These are phyloP conservation scores for Theileria equi DNA, from an alignment of 169 alveolate genomes.

Conservation along the genomic window DNA sequence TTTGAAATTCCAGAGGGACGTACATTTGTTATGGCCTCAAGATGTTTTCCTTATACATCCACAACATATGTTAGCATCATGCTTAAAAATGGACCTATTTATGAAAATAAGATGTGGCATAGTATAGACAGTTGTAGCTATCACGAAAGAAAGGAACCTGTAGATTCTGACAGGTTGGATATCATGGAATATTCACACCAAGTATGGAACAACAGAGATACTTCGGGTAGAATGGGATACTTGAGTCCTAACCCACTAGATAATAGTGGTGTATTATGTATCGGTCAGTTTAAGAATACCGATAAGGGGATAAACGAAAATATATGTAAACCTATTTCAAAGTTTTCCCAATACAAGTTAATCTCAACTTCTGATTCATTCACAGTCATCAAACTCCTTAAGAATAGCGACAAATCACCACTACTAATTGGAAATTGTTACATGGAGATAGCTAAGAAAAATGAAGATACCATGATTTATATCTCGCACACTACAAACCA, in stretches of 20 bases:
- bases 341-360: slow-evolving; percentile 27
- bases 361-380: slow-evolving; percentile 1
- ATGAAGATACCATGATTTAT: slow-evolving; percentile 29
- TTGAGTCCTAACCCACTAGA: not conserved
- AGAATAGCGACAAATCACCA: slow-evolving; percentile 2
- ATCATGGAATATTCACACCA: not conserved
- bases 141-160: slow-evolving; percentile 7
- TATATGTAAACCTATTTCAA: slow-evolving; percentile 23
- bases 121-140: slow-evolving; percentile 8
- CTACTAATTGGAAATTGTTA: slow-evolving; percentile 18
- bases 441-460: slow-evolving; percentile 12
- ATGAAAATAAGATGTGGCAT: slow-evolving; percentile 2
- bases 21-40: slow-evolving; percentile 11
- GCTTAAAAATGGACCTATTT: not conserved
- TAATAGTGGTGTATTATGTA: not conserved
- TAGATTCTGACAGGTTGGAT: slow-evolving; percentile 11
- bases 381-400: slow-evolving; percentile 9
- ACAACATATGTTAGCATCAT: slow-evolving; percentile 6
- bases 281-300: not conserved
- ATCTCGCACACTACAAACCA: slow-evolving; percentile 7
- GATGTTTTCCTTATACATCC: not conserved
- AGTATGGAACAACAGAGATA: slow-evolving; percentile 9
- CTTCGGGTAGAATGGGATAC: not conserved
- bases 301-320: not conserved
- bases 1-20: slow-evolving; percentile 2